Evolutionary conservation across 2,329 filamentous ascomycete genomes (phyloP), one percentile per base, ranked within the genome.

Genomic region (Fusarium annulatum): DNA sequence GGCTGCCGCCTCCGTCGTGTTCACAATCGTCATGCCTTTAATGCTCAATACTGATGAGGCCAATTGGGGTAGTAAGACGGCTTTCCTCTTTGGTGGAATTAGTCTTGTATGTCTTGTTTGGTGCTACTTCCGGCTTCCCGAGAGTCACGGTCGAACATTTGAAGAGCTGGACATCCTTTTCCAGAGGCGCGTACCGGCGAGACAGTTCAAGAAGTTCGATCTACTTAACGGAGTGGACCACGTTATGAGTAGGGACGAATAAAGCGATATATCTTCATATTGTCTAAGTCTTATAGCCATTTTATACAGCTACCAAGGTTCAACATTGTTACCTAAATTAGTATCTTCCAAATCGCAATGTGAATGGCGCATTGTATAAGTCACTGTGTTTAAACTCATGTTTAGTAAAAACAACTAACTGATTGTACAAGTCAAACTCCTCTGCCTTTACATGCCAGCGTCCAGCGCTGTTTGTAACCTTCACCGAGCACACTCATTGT

Each of bases 91-190:
- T 62, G 78, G 76, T 12, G 79, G 78, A 4, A 71, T 77, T 16
- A 75, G 77, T 1, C 65, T 68, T 2, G 10, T 78, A 1, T 77
- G 75, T 39, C 62, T 78, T 2, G 10, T 78, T 0, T 82, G 81
- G 81, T 75, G 80, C 1, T 82, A 73, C 53, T 82, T 82, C 64
- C 69, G 80, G 1, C 73, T 82, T 7, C 81, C 81, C 0, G 80
- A 82, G 73, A 80, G 80, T 4, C 79, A 73, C 57, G 78, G 75
- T 30, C 72, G 79, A 11, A 80, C 80, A 0, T 81, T 78, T 39
- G 79, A 79, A 18, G 80, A 82, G 64, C 69, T 82, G 10, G 80
- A 82, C 64, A 57, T 81, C 2, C 64, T 83, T 10, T 83, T 83
- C 49, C 79, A 81, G 33, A 71, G 72, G 43, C 71, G 70, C n/a